These are phyloP conservation scores for Citrullus colocynthis DNA, from an alignment of 306 rosid genomes.

Conservation along the genomic window DNA sequence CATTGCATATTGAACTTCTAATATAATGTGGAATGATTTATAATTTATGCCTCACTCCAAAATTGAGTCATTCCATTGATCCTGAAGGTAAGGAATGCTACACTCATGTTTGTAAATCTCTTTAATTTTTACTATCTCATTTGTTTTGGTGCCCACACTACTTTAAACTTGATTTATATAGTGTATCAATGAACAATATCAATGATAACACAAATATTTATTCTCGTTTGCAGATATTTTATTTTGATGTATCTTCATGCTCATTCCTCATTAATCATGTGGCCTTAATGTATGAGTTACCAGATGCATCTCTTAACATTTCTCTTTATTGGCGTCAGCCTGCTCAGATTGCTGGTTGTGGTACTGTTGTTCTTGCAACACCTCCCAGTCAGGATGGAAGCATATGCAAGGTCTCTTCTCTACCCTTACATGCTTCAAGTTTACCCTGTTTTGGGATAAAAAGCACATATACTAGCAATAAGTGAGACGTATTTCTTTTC, in stretches of 20 bases:
- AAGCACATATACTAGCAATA: background rate
- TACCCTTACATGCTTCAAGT: background rate
- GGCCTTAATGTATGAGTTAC: background rate
- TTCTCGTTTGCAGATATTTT: background rate
- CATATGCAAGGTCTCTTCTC: constrained; percentile 66
- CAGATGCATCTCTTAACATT: constrained; percentile 13
- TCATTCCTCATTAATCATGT: background rate
- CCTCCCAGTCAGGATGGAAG: constrained; percentile 80
- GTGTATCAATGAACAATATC: background rate
- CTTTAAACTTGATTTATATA: background rate
- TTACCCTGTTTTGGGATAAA: background rate
- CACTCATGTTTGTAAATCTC: background rate
- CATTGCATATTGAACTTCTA: background rate
- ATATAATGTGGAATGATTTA: background rate
- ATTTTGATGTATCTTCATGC: background rate
- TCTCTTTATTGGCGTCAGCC: constrained; percentile 37
- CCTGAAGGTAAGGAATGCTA: background rate
- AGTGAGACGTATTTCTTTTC: background rate
- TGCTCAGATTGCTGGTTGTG: constrained; percentile 94
- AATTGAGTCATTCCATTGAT: background rate
- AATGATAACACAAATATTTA: background rate
- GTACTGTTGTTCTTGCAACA: constrained; percentile 84
- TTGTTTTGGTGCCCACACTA: background rate
- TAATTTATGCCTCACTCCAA: background rate
- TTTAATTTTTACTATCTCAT: background rate